Base-by-base conservation (phyloP, 176 grass and related monocot genomes). In the Ampelocalamus luodianensis region DNA sequence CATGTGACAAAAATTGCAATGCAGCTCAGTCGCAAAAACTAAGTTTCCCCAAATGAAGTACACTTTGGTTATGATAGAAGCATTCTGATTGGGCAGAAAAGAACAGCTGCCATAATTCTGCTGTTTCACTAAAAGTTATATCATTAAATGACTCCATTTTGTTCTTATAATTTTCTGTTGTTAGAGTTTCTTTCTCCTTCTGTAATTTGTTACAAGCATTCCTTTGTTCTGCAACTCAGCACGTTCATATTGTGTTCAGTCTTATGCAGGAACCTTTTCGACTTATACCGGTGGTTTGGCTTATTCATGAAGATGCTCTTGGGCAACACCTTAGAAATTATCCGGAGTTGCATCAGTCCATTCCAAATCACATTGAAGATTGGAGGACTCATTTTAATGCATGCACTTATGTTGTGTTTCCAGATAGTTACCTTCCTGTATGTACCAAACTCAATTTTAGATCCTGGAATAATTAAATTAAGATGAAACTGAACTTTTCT, bases 191-290 rank as follows among this genome's bases (percentile, higher is more conserved):
- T 83, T 81, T 50, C 20, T 16, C 37, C 11, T 88, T 88, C 68
- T 74, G 11, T 51, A 53, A 36, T 88, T 74, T 68, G 11, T 51
- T 60, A 36, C 27, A 71, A 71, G 5, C 69, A 86, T 56, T 86
- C 59, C 13, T 84, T 68, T 83, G 54, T 89, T 77, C 56, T 77
- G 22, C 76, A 94, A 83, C 79, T 93, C 72, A 84, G 70, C 67
- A 83, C 14, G 76, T 86, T 80, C 81, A 89, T 84, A 75, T 71
- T 89, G 77, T 80, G 48, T 88, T 90, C 90, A 99, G 96, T 85
- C 91, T 99, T 94, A 92, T 93, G 91, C 90, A 94, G 90, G 91
- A 99, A 77, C 93, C 96, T 78, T 99, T 96, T 65, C 80, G 62
- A 82, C 88, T 88, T 91, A 22, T 94, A 81, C 93, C 96, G 53